Percentiles rank a stretch among this genome's conserved stretches.
Evolutionary conservation across 2,329 filamentous ascomycete species (phyloP).

Genomic region (Grosmannia clavigera): DNA sequence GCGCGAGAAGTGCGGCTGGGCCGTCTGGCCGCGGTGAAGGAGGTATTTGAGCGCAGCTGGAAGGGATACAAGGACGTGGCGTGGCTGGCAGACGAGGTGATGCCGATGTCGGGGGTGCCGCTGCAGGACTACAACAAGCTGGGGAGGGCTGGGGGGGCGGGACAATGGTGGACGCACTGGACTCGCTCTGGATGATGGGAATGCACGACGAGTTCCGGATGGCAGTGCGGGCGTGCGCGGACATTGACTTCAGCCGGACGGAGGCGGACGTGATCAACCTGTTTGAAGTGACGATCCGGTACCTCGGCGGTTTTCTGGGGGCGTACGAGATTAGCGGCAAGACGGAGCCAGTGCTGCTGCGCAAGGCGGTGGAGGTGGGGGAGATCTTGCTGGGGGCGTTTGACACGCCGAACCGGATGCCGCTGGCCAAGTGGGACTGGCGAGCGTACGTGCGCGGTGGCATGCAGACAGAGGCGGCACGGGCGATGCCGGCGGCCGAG

Average conservation of each 20-base stretch:
- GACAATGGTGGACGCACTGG: slow-evolving; percentile 54
- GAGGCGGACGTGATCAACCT: slow-evolving; percentile 42
- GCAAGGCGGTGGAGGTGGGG: slow-evolving; percentile 50
- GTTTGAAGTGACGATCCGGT: slow-evolving; percentile 61
- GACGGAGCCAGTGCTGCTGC: slow-evolving; percentile 38
- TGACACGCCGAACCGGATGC: slow-evolving; percentile 57
- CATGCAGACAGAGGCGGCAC: slow-evolving; percentile 30
- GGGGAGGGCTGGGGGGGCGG: too few species aligned
- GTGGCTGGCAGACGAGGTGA: slow-evolving; percentile 52
- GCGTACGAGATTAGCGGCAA: slow-evolving; percentile 54
- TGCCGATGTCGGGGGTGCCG: slow-evolving; percentile 38
- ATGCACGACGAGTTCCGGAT: slow-evolving; percentile 52
- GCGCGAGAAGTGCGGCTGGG: slow-evolving; percentile 23
- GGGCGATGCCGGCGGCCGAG: slow-evolving; percentile 30
- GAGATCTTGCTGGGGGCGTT: slow-evolving; percentile 54
- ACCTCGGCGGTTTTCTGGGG: slow-evolving; percentile 56
- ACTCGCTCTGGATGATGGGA: slow-evolving; percentile 64
- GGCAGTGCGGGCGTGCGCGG: slow-evolving; percentile 43
- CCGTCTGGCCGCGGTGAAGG: slow-evolving; percentile 32
- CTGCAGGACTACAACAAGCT: slow-evolving; percentile 38
- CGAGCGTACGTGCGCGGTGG: slow-evolving; percentile 29
- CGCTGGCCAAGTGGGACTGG: slow-evolving; percentile 46
- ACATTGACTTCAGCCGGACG: slow-evolving; percentile 49
- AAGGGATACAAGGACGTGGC: slow-evolving; percentile 47
- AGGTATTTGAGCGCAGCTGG: slow-evolving; percentile 44